Base-by-base conservation (phyloP, 2,329 filamentous ascomycete species). In the Metarhizium album region DNA sequence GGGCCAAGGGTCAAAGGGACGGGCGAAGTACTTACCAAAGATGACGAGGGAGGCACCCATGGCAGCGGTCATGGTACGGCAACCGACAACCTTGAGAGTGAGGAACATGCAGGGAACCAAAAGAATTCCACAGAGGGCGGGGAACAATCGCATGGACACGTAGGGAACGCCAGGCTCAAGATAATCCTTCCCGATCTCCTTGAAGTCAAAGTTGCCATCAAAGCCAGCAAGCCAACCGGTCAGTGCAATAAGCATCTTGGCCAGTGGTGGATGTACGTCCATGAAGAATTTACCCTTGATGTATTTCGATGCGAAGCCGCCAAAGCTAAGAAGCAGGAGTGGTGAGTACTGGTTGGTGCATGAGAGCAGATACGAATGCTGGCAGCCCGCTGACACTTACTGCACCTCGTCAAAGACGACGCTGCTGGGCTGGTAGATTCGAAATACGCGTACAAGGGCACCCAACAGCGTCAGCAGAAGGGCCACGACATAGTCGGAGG, bases 251-350 rank as follows among this genome's bases (percentile, higher is more conserved):
- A 98, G 83, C 66, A 98, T 82, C 75, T 98, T 98, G 58, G 93
- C 93, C 54, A 98, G 78, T 45, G 93, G 93, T 31, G 93, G 93
- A 67, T 98, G 93, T n/a, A 98, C 93, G 67, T 98, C 93, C 93
- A 98, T 98, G 70, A 98, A 98, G 79, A 98, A 98, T 67, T 79
- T 86, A 64, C 93, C 93, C 76, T 98, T 97, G 78, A 98, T 97
- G 70, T 98, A 98, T 71, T 98, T 98, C 61, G 87, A 89, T 57
- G 93, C 93, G 67, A 98, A 98, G 46, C 93, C 93, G 67, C 93
- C 93, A 68, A 98, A 98, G 72, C 90, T 95, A 63, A 57, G 56
- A 24, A 46, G 56, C 54, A 24, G 46, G 20, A 29, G 42, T n/a
- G 14, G 52, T 43, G 20, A 43, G 40, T n/a, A 1, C 20, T 24